A percentile compares a stretch with the other conserved stretches of the same genome.
phyloP scores from a whole-genome alignment of 2,329 filamentous ascomycete species.

The Epichloe sp. region DNA sequence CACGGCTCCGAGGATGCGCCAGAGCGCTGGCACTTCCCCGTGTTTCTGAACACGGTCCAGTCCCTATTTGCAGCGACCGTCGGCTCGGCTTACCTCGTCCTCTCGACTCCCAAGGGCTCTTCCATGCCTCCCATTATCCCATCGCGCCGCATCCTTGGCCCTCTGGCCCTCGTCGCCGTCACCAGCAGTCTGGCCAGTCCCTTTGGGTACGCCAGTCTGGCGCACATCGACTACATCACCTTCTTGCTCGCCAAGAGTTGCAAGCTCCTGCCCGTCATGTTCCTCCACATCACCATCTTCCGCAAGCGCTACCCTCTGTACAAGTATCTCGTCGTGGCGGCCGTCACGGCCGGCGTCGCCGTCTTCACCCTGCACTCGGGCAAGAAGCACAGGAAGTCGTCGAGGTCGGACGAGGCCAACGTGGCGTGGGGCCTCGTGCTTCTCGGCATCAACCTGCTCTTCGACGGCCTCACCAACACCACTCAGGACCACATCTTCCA shows the following conservation, averaged over 20 bases:
- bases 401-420: constrained; percentile 38
- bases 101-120: constrained; percentile 38
- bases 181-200: constrained; percentile 85
- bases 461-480: constrained; percentile 91
- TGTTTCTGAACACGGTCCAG: constrained; percentile 94
- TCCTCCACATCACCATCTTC: constrained; percentile 87
- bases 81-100: constrained; percentile 66
- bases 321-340: constrained; percentile 87
- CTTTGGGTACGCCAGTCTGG: constrained; percentile 84
- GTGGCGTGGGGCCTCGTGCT: constrained; percentile 70
- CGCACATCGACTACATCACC: constrained; percentile 95
- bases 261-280: constrained; percentile 98
- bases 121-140: constrained; percentile 60
- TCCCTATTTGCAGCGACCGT: constrained; percentile 75
- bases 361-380: constrained; percentile 85
- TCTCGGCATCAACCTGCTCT: constrained; percentile 77
- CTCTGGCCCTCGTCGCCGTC: constrained; percentile 72
- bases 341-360: constrained; percentile 84
- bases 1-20: constrained; percentile 53
- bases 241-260: constrained; percentile 96
- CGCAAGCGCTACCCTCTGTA: constrained; percentile 80
- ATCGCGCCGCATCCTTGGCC: constrained; percentile 56
- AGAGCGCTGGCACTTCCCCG: constrained; percentile 81
- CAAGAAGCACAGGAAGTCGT: constrained; percentile 34
- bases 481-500: constrained; percentile 92